phyloP scores from a whole-genome alignment of 495 filamentous ascomycete genomes.

The Jackrogersella multiformis region DNA sequence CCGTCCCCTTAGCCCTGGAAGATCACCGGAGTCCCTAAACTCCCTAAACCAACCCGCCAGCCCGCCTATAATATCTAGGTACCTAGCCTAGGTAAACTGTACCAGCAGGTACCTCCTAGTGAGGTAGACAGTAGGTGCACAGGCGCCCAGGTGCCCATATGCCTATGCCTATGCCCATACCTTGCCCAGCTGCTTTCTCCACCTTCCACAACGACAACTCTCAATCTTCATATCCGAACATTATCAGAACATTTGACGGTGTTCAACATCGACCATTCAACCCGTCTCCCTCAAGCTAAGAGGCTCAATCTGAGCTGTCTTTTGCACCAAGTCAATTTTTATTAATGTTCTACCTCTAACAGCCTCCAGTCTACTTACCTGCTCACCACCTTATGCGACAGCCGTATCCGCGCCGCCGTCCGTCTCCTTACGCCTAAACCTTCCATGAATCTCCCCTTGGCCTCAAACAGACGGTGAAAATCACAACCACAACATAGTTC shows the following conservation, averaged over 20 bases:
- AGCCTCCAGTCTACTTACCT: slow-evolving; percentile 3
- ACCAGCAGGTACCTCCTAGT: no score
- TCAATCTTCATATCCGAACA: slow-evolving; percentile 32
- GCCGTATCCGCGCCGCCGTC: slow-evolving; percentile 21
- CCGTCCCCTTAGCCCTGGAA: slow-evolving; percentile 36
- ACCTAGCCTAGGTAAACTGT: no score
- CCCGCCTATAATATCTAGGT: no score
- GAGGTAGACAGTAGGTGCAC: no score
- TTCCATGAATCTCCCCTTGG: slow-evolving; percentile 21
- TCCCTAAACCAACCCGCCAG: slow-evolving; percentile 17
- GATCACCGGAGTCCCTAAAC: slow-evolving; percentile 40
- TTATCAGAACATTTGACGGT: not conserved
- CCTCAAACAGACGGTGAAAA: slow-evolving; percentile 35
- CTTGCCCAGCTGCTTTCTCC: slow-evolving; percentile 27
- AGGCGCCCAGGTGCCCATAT: no score
- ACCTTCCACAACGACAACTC: slow-evolving; percentile 45
- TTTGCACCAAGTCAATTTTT: slow-evolving; percentile 24
- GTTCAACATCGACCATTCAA: slow-evolving; percentile 25
- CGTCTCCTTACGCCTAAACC: slow-evolving; percentile 25
- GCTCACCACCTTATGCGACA: slow-evolving; percentile 24
- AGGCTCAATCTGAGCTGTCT: slow-evolving; percentile 36
- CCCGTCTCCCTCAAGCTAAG: slow-evolving; percentile 24
- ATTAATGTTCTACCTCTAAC: slow-evolving; percentile 19
- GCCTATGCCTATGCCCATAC: no score
- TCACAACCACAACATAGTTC: slow-evolving; percentile 20